A percentile compares a stretch with the other conserved stretches of the same genome.
Conservation (phyloP, 192 early-diverging fungal species). For the Entomortierella chlamydospora region DNA sequence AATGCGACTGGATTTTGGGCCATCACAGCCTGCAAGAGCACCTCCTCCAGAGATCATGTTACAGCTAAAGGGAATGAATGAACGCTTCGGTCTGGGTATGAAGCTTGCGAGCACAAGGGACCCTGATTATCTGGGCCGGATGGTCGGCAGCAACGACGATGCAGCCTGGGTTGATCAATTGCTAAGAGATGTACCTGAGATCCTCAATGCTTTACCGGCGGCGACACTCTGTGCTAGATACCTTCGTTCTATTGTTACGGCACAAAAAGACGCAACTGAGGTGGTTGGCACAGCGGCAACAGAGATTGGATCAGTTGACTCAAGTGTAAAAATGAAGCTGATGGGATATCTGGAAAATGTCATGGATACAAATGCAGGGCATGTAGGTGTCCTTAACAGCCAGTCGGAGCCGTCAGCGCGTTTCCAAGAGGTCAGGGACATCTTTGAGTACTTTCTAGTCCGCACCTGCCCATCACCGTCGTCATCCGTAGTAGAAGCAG, state of each 20-base stretch:
- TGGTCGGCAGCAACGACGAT: conserved; percentile 50
- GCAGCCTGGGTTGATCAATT: conserved; percentile 43
- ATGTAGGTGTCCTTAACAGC: not conserved
- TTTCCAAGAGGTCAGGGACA: conserved; percentile 47
- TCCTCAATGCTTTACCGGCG: conserved; percentile 45
- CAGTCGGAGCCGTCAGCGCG: not conserved
- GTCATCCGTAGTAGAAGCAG: not conserved
- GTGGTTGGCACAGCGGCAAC: not conserved
- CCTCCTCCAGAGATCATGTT: conserved; percentile 37
- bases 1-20: conserved; percentile 42
- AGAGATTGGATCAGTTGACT: conserved; percentile 11
- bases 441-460: conserved; percentile 50
- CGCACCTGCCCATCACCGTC: conserved; percentile 8
- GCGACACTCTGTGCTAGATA: conserved; percentile 46
- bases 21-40: conserved; percentile 29
- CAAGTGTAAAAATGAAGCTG: conserved; percentile 38
- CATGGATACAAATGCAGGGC: not conserved
- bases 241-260: conserved; percentile 28
- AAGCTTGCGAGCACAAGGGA: conserved; percentile 43
- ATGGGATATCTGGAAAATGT: conserved; percentile 41
- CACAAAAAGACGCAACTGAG: not conserved
- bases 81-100: conserved; percentile 48
- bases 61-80: conserved; percentile 34
- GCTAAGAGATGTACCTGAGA: conserved; percentile 44
- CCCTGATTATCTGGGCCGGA: conserved; percentile 42